Evolutionary conservation across 306 rosid species (phyloP), one percentile per base, ranked within the genome.

Genomic region (Urtica urens): DNA sequence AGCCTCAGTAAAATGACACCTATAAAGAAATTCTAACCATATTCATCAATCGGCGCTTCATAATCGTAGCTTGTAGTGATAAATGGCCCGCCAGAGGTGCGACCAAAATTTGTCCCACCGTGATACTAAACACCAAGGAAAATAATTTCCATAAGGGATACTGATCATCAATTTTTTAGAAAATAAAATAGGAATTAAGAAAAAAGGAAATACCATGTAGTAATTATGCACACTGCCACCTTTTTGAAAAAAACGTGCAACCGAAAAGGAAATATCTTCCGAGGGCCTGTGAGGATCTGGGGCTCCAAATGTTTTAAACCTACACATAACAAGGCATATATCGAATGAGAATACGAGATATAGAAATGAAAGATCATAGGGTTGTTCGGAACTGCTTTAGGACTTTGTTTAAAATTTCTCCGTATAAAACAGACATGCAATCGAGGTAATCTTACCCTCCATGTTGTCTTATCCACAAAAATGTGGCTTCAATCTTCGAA

Each of bases 1-100:
- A n/a, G 33, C 15, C 28, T 7, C 10, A 45, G 42, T 23, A 30
- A 59, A 42, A 24, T 30, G 33, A n/a, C n/a, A n/a, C n/a, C n/a
- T n/a, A n/a, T n/a, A n/a, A n/a, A n/a, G n/a, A 26, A 59, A 9
- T 28, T 40, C 34, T 51, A 60, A 87, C 96, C 94, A 65, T 83
- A 88, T 80, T 88, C 94, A 57, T 88, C 96, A 58, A 88, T 55
- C 5, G 96, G 96, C 30, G 96, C 96, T 65, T 88, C 88, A 30
- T 88, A 88, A 73, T 88, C 96, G 59, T 88, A 88, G 76, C 96
- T 88, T 46, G 96, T 88, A 28, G 96, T 88, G 43, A 88, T 81
- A 69, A 88, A 88, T 55, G 96, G 95, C 57, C 96, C 96, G 50
- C 96, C 96, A 14, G 96, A 75, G 46, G 95, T 83, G 27, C 96